phyloP scores from a whole-genome alignment of 2,329 filamentous ascomycete species.

The Pseudopithomyces maydicus region DNA sequence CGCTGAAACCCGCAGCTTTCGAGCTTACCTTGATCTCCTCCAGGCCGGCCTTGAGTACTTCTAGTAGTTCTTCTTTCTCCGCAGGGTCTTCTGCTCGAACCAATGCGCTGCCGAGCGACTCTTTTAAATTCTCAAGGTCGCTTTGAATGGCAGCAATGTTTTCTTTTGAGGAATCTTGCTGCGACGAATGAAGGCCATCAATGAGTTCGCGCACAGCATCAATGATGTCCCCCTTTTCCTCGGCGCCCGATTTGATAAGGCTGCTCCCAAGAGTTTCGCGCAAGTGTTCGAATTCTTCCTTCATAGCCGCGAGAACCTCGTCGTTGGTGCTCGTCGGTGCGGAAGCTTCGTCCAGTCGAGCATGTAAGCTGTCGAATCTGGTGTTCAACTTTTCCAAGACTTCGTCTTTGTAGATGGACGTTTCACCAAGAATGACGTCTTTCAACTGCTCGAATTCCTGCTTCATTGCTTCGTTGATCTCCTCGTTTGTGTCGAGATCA shows the following conservation, averaged over 20 bases:
- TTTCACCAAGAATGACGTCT: slow-evolving; percentile 70
- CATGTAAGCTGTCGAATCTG: slow-evolving; percentile 54
- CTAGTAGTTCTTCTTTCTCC: slow-evolving; percentile 49
- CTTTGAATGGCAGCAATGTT: slow-evolving; percentile 49
- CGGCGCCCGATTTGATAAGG: slow-evolving; percentile 52
- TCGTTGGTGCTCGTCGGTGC: slow-evolving; percentile 43
- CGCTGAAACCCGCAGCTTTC: slow-evolving; percentile 42
- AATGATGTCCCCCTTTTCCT: slow-evolving; percentile 70
- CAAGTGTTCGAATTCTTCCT: slow-evolving; percentile 65
- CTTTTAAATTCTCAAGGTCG: slow-evolving; percentile 51
- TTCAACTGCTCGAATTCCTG: slow-evolving; percentile 82
- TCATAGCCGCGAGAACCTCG: slow-evolving; percentile 56
- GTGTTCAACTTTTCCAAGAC: slow-evolving; percentile 64
- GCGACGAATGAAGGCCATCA: slow-evolving; percentile 49
- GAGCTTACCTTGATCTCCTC: slow-evolving; percentile 44
- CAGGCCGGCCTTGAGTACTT: slow-evolving; percentile 42
- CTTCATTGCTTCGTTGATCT: slow-evolving; percentile 72
- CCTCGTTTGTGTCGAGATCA: slow-evolving; percentile 47
- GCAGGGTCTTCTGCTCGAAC: slow-evolving; percentile 42
- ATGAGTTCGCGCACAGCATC: slow-evolving; percentile 63
- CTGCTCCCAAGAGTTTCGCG: slow-evolving; percentile 62
- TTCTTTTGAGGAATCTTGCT: slow-evolving; percentile 49
- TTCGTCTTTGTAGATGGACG: slow-evolving; percentile 63
- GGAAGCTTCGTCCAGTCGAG: slow-evolving; percentile 46
- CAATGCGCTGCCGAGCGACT: slow-evolving; percentile 48